A percentile compares a stretch with the other conserved stretches of the same genome.
These are phyloP conservation scores for Coleophoma cylindrospora DNA, from an alignment of 2,329 filamentous ascomycete genomes.

Conservation along the genomic window DNA sequence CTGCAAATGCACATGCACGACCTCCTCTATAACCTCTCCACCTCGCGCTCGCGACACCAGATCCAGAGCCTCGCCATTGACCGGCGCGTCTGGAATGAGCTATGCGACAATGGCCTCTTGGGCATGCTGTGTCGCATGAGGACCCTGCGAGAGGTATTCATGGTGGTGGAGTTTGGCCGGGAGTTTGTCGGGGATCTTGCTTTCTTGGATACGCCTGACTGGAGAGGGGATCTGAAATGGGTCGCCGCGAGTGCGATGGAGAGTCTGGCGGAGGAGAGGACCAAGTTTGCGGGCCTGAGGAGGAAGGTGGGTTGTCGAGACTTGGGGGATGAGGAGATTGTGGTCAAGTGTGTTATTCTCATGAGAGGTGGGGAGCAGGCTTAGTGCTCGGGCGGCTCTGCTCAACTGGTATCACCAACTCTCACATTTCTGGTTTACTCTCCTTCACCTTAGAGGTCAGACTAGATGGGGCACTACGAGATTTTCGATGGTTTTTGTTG, in stretches of 20 bases:
- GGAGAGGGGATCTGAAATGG: constrained; percentile 19
- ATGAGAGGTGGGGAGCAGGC: constrained; percentile 18
- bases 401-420: no score
- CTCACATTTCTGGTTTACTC: no score
- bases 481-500: no score
- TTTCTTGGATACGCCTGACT: constrained; percentile 15
- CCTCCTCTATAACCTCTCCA: constrained; percentile 17
- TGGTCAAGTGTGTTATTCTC: constrained; percentile 18
- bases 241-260: constrained; percentile 12
- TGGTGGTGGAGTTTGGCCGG: constrained; percentile 23
- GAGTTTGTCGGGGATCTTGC: constrained; percentile 10
- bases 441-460: no score
- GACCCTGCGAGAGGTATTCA: constrained; percentile 9
- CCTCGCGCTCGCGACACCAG: constrained; percentile 12
- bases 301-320: neutral
- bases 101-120: constrained; percentile 18
- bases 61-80: constrained; percentile 16
- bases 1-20: constrained; percentile 10
- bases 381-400: neutral
- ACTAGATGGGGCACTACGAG: no score
- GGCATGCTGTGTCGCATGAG: constrained; percentile 14
- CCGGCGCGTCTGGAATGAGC: constrained; percentile 15
- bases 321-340: constrained; percentile 4
- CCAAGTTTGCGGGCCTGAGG: constrained; percentile 3
- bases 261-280: constrained; percentile 11